Conservation (phyloP, 1,284 basidiomycete genomes). For the Fistulina hepatica region DNA sequence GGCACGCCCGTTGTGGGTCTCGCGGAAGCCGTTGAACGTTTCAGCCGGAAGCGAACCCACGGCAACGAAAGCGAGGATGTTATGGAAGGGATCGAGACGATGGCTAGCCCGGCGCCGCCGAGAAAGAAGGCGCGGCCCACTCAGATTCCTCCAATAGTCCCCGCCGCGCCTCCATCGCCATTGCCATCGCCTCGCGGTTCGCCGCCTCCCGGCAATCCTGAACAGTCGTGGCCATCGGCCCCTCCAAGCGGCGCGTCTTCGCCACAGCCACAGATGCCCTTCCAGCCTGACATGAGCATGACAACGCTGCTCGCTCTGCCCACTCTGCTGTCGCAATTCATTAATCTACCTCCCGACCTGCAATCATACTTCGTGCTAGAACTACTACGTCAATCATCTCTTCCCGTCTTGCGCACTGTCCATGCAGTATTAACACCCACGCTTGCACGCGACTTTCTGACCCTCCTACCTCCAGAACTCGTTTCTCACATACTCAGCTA, state of each 20-base stretch:
- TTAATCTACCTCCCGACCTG: constrained; percentile 54
- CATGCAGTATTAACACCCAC: constrained; percentile 78
- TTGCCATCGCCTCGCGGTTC: constrained; percentile 74
- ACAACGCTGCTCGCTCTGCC: constrained; percentile 73
- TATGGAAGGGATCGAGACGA: constrained; percentile 69
- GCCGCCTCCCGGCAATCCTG: constrained; percentile 48
- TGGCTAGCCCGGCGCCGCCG: constrained; percentile 51
- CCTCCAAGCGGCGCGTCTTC: constrained; percentile 65
- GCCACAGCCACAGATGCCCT: constrained; percentile 51
- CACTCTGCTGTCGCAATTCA: constrained; percentile 64
- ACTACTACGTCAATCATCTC: constrained; percentile 72
- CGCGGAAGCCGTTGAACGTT: constrained; percentile 68
- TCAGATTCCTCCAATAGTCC: constrained; percentile 42
- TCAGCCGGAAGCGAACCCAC: constrained; percentile 67
- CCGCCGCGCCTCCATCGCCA: constrained; percentile 70
- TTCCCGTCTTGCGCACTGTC: constrained; percentile 72
- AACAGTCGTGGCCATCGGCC: constrained; percentile 64
- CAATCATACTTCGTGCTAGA: constrained; percentile 82
- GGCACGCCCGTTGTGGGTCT: constrained; percentile 47
- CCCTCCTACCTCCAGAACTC: constrained; percentile 75
- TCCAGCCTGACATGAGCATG: constrained; percentile 69
- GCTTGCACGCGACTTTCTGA: constrained; percentile 79
- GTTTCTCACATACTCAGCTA: constrained; percentile 72
- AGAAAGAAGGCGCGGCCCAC: constrained; percentile 65
- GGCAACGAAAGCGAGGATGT: constrained; percentile 53